Conservation (phyloP, 2,329 filamentous ascomycete genomes). For the Fusarium sp. region DNA sequence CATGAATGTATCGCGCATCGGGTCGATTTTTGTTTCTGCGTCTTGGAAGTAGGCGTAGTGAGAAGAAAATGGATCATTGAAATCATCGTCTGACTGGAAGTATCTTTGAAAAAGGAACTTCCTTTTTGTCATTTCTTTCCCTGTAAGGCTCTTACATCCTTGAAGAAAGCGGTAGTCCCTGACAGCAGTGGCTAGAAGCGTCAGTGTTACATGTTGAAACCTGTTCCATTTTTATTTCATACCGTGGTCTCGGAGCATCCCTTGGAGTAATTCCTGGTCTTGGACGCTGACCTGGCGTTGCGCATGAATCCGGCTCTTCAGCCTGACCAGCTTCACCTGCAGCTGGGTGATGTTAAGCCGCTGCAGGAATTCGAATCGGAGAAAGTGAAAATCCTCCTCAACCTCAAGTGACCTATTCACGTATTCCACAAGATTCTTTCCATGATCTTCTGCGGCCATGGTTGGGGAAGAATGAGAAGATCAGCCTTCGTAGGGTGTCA, state of each 20-base stretch:
- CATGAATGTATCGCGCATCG: neutral
- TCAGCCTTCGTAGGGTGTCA: no score
- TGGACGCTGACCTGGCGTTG: rapidly evolving
- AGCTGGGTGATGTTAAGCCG: neutral
- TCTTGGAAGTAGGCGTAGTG: neutral
- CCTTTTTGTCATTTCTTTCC: neutral
- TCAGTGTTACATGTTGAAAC: no score
- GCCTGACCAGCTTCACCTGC: neutral
- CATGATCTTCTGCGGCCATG: neutral
- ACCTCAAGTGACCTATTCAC: neutral
- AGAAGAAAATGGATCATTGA: neutral
- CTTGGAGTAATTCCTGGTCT: no score
- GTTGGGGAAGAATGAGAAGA: no score
- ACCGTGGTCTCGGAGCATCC: no score
- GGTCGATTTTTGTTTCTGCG: neutral
- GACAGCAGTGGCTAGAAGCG: neutral
- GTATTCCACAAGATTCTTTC: neutral
- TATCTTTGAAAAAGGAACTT: neutral
- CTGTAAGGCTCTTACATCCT: neutral
- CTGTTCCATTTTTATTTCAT: no score
- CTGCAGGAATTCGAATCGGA: neutral
- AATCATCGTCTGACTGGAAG: neutral
- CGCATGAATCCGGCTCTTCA: neutral
- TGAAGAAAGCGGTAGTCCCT: neutral
- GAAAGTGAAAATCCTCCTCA: neutral